phyloP scores from a whole-genome alignment of 441 rosid species.

The Jatropha multifida region DNA sequence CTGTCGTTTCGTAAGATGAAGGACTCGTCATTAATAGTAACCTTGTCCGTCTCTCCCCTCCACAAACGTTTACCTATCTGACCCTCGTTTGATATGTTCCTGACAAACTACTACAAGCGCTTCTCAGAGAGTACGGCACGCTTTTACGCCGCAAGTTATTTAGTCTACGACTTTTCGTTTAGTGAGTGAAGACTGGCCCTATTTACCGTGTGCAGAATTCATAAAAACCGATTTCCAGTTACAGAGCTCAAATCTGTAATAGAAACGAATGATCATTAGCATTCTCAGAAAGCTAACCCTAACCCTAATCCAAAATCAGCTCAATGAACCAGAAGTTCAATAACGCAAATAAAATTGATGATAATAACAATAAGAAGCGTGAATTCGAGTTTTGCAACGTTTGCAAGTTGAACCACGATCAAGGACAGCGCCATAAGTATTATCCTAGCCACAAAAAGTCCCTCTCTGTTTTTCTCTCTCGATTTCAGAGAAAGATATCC shows the following conservation, averaged over 20 bases:
- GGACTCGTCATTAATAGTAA: too few relatives aligned
- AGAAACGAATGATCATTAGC: constrained; percentile 11
- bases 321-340: constrained; percentile 21
- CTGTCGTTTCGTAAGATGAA: too few relatives aligned
- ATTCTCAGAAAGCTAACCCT: constrained; percentile 20
- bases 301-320: constrained; percentile 14
- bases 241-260: background rate
- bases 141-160: background rate
- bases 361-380: constrained; percentile 29
- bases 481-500: constrained; percentile 57
- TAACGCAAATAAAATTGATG: constrained; percentile 8
- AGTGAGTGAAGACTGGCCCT: background rate
- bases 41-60: too few relatives aligned
- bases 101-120: too few relatives aligned
- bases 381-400: constrained; percentile 71
- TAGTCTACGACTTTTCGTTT: background rate
- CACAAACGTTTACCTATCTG: too few relatives aligned
- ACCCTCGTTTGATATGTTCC: too few relatives aligned
- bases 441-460: constrained; percentile 63
- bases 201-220: background rate
- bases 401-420: constrained; percentile 65
- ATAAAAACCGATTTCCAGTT: background rate
- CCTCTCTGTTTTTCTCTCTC: constrained; percentile 52
- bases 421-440: constrained; percentile 75
- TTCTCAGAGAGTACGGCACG: too few relatives aligned